Conservation (phyloP, 768 basidiomycete species). For the Kwoniella heveanensis region DNA sequence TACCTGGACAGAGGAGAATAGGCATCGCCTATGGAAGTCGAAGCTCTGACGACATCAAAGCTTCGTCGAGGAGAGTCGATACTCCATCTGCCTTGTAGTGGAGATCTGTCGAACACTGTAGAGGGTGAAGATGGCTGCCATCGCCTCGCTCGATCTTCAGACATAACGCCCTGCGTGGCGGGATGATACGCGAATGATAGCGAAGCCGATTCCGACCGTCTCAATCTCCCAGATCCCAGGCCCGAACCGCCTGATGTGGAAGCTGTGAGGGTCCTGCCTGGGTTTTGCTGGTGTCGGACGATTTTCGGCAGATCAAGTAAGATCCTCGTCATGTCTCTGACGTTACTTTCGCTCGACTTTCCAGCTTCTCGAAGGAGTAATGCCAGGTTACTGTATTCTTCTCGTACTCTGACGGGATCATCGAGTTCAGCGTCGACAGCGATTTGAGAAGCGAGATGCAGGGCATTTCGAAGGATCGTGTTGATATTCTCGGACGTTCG, state of each 20-base stretch:
- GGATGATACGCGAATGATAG: constrained; percentile 9
- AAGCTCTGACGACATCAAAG: constrained; percentile 11
- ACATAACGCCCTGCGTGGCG: constrained; percentile 14
- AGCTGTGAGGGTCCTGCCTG: constrained; percentile 11
- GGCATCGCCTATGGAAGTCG: constrained; percentile 18
- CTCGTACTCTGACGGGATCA: constrained; percentile 10
- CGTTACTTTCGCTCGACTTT: constrained; percentile 36
- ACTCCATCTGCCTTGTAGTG: constrained; percentile 18
- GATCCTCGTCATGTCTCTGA: constrained; percentile 43
- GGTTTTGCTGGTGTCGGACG: background rate
- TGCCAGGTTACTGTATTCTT: constrained; percentile 23
- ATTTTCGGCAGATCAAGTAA: constrained; percentile 44
- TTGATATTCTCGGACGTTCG: constrained; percentile 35
- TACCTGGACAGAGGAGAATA: constrained; percentile 19
- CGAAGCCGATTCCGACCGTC: constrained; percentile 19
- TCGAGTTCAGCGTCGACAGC: constrained; percentile 27
- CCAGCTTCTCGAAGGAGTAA: constrained; percentile 31
- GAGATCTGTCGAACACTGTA: constrained; percentile 7
- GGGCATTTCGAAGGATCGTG: constrained; percentile 23
- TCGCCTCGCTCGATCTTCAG: constrained; percentile 20
- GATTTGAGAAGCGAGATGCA: constrained; percentile 25
- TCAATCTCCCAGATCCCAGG: background rate
- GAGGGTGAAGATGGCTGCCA: constrained; percentile 22
- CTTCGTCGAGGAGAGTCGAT: constrained; percentile 15
- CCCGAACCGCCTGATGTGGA: constrained; percentile 14